A percentile compares a stretch with the other conserved stretches of the same genome.
These are phyloP conservation scores for Martiniozyma asiatica DNA, from an alignment of 1,139 yeast genomes.

Conservation along the genomic window DNA sequence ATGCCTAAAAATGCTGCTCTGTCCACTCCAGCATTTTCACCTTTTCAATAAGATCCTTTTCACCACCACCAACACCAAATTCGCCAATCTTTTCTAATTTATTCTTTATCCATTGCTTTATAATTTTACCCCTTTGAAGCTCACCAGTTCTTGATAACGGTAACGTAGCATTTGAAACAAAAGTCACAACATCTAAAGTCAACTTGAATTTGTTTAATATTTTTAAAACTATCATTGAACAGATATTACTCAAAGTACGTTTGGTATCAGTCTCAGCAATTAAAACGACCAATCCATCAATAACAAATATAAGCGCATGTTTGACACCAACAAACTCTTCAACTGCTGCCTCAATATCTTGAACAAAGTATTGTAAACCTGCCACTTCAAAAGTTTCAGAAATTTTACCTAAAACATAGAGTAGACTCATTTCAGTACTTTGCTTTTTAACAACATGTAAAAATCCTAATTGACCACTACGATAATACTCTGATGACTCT, in stretches of 20 bases:
- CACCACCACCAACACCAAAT: constrained; percentile 54
- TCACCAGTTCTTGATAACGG: constrained; percentile 64
- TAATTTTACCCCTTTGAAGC: constrained; percentile 62
- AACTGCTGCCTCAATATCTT: constrained; percentile 69
- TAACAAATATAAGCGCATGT: constrained; percentile 43
- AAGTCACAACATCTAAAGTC: constrained; percentile 76
- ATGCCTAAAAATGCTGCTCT: too few relatives aligned
- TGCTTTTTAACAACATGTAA: constrained; percentile 43
- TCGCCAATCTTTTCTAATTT: constrained; percentile 28
- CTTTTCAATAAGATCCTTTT: constrained; percentile 32
- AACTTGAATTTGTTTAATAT: constrained; percentile 75
- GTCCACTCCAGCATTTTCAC: constrained; percentile 13
- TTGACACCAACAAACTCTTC: constrained; percentile 27
- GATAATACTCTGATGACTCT: constrained; percentile 42
- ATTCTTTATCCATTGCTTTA: constrained; percentile 40
- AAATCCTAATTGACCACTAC: constrained; percentile 94
- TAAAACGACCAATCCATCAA: constrained; percentile 72
- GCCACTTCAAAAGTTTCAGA: constrained; percentile 83
- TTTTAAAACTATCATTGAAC: constrained; percentile 72
- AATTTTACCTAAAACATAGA: constrained; percentile 76
- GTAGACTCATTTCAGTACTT: constrained; percentile 55
- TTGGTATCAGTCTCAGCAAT: constrained; percentile 42
- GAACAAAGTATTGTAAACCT: constrained; percentile 86
- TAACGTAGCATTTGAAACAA: constrained; percentile 52
- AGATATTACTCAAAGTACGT: constrained; percentile 51